Conservation (phyloP, 345 rosid genomes). For the Erucastrum elatum region DNA sequence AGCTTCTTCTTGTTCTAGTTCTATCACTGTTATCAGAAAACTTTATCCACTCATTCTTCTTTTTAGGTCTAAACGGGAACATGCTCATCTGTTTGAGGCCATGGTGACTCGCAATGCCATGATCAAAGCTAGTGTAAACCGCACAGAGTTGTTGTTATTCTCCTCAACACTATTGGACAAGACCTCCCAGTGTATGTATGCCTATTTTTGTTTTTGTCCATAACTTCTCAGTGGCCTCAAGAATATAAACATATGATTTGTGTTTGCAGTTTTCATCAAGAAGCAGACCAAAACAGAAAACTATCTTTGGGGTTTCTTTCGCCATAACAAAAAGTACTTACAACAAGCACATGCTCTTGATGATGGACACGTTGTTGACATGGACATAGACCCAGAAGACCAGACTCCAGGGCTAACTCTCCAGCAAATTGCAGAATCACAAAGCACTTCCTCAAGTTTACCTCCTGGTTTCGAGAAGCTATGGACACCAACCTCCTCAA, state of each 20-base stretch:
- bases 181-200: slow-evolving; percentile 52
- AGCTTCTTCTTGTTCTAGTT: slow-evolving; percentile 19
- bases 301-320: slow-evolving; percentile 35
- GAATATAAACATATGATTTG: background rate
- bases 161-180: slow-evolving; percentile 52
- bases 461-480: slow-evolving; percentile 32
- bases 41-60: background rate
- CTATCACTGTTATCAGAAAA: no score
- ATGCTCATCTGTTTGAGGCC: slow-evolving; percentile 36
- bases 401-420: slow-evolving; percentile 2
- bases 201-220: background rate
- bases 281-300: slow-evolving; percentile 13
- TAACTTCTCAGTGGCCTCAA: background rate
- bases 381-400: slow-evolving; percentile 19
- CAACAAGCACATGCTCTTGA: background rate
- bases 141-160: slow-evolving; percentile 59
- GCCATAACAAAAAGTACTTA: background rate
- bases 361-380: slow-evolving; percentile 19
- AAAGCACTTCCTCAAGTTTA: background rate
- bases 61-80: slow-evolving; percentile 36
- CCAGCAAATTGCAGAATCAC: slow-evolving; percentile 1
- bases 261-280: slow-evolving; percentile 25
- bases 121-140: slow-evolving; percentile 48
- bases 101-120: slow-evolving; percentile 42
- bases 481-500: slow-evolving; percentile 36